Conservation (phyloP, 352 stramenopile genomes). For the Pythium aristosporum region DNA sequence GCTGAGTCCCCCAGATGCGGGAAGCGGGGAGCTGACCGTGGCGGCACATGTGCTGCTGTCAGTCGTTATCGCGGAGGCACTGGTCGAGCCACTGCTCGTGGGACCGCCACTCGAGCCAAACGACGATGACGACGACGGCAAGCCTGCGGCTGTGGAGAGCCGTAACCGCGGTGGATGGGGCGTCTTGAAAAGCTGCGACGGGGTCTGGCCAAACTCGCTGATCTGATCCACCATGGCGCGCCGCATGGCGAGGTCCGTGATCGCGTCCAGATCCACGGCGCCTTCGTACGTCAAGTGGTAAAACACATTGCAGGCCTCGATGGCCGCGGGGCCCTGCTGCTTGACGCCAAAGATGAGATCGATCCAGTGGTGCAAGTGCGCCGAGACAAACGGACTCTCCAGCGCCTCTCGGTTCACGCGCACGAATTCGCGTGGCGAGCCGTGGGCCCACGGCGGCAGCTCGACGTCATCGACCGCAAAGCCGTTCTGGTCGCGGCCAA, state of each 20-base stretch:
- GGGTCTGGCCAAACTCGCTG: slow-evolving; percentile 97
- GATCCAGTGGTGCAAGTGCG: slow-evolving; percentile 97
- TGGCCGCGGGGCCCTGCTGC: slow-evolving; percentile 92
- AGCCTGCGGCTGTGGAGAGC: background rate
- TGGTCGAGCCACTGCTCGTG: background rate
- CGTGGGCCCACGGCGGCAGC: slow-evolving; percentile 93
- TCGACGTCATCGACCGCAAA: slow-evolving; percentile 88
- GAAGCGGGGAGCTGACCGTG: slow-evolving; percentile 9
- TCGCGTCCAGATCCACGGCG: slow-evolving; percentile 93
- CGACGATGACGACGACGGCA: background rate
- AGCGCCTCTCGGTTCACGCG: slow-evolving; percentile 94
- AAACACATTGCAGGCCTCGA: slow-evolving; percentile 96
- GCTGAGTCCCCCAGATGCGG: slow-evolving; percentile 6
- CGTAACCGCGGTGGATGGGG: slow-evolving; percentile 58
- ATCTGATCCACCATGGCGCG: slow-evolving; percentile 95
- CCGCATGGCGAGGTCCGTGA: slow-evolving; percentile 58
- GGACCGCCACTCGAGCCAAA: background rate
- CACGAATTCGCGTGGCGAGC: slow-evolving; percentile 93
- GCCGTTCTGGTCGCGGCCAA: slow-evolving; percentile 90
- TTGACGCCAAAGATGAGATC: slow-evolving; percentile 98
- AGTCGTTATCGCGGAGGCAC: background rate
- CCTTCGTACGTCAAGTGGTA: slow-evolving; percentile 98
- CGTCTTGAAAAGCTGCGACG: slow-evolving; percentile 91
- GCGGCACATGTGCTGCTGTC: background rate
- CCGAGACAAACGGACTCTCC: slow-evolving; percentile 95